Conservation (phyloP, 2,329 filamentous ascomycete species). For the Colletotrichum sidae region DNA sequence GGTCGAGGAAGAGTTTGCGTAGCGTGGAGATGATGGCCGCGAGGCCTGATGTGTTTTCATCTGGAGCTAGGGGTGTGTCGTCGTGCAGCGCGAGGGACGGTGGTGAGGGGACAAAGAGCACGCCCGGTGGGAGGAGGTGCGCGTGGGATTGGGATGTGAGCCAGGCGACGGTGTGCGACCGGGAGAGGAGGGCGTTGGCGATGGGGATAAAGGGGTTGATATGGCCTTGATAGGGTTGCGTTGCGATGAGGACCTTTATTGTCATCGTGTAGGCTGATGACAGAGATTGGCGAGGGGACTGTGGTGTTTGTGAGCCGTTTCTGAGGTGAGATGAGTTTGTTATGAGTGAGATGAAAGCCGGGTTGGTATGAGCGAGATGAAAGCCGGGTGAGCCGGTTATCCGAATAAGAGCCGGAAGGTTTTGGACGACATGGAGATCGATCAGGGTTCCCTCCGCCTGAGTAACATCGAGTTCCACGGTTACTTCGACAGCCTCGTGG, state of each 20-base stretch:
- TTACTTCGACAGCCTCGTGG: too few relatives aligned
- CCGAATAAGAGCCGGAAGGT: too few relatives aligned
- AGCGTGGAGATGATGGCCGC: conserved; percentile 18
- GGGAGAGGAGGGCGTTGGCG: conserved; percentile 17
- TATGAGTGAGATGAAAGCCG: too few relatives aligned
- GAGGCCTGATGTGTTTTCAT: conserved; percentile 11
- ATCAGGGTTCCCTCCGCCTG: too few relatives aligned
- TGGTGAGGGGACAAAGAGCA: conserved; percentile 13
- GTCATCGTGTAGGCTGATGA: accelerated
- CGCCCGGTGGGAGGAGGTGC: conserved; percentile 14
- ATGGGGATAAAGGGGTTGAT: conserved; percentile 21
- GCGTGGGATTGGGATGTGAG: conserved; percentile 20
- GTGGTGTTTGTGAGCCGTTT: not conserved
- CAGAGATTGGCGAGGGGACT: not conserved
- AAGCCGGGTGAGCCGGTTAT: too few relatives aligned
- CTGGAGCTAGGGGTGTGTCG: not conserved
- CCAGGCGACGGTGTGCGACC: conserved; percentile 24
- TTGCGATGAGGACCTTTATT: conserved; percentile 33
- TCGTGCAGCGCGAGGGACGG: conserved; percentile 15
- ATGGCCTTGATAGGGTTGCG: conserved; percentile 21
- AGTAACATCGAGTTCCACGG: too few relatives aligned
- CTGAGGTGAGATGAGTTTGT: not conserved
- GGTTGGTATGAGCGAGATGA: too few relatives aligned
- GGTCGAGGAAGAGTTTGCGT: conserved; percentile 18
- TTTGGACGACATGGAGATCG: too few relatives aligned